Evolutionary conservation across 257 asterid species (phyloP), one percentile per base, ranked within the genome.

Genomic region (Solanum pennellii): DNA sequence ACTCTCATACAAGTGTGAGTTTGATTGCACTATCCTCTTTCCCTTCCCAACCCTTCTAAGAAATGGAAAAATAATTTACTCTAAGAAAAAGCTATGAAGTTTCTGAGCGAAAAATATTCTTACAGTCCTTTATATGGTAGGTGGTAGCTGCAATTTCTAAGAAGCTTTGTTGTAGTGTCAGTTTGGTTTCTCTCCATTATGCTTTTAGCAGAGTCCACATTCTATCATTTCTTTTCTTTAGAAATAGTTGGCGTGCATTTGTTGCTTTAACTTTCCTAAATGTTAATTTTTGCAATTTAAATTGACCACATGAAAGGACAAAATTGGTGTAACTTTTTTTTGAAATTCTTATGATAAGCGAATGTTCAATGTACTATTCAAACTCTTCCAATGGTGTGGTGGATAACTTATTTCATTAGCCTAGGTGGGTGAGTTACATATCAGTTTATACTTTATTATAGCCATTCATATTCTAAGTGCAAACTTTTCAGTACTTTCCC

Each of bases 401-500:
- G 68, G 42, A 44, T 45, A 80, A 29, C 27, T 16, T 80, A 9
- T 80, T 80, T 77, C 25, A 44, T 27, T 80, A 47, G 9, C 16
- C 25, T 45, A 79, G 42, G 31, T 79, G 65, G 27, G 62, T 47
- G 68, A 27, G 35, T 79, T 45, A 27, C 42, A 27, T 47, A 80
- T 80, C 65, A 45, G 68, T 59, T 56, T 68, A 45, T 83, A 45
- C 68, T 59, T 56, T 37, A 45, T 83, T 45, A 45, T 83, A 68
- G 88, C 65, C 41, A 45, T 79, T 47, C 68, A 80, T 16, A 80
- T 47, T 37, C 42, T 68, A 87, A 85, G 35, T 74, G 27, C 47
- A 66, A 87, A 21, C 87, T 77, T 88, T 89, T 91, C 94, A 96
- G 99, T 91, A 84, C 90, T 83, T 95, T 90, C 99, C 99, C 88